Conservation (phyloP, 176 grass and related monocot species). For the Eragrostis curvula region DNA sequence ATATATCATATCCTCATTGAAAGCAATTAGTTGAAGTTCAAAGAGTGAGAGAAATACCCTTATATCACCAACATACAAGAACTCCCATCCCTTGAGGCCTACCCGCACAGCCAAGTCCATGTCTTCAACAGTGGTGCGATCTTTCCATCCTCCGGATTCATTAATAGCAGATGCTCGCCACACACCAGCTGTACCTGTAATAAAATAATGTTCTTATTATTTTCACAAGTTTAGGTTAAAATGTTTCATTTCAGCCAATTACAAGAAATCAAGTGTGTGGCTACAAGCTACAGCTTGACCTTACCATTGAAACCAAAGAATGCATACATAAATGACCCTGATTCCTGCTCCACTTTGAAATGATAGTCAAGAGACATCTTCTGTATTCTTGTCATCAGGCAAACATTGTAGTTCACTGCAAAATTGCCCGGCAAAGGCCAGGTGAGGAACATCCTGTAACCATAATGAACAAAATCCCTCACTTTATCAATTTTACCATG, state of each 20-base stretch:
- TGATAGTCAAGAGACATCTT: constrained; percentile 99
- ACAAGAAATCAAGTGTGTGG: constrained; percentile 22
- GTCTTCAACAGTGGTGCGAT: constrained; percentile 93
- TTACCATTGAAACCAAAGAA: constrained; percentile 98
- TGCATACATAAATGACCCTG: constrained; percentile 73
- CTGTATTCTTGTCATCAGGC: constrained; percentile 98
- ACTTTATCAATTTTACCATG: constrained; percentile 46
- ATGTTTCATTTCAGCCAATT: constrained; percentile 4
- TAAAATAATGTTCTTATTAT: not conserved
- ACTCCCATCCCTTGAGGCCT: constrained; percentile 84
- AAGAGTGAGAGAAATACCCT: constrained; percentile 59
- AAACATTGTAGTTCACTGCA: constrained; percentile 92
- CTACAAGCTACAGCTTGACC: not conserved
- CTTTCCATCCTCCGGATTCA: constrained; percentile 91
- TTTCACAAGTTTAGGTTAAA: not conserved
- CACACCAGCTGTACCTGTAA: constrained; percentile 89
- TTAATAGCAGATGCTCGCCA: constrained; percentile 94
- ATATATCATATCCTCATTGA: constrained; percentile 21
- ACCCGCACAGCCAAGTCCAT: constrained; percentile 94
- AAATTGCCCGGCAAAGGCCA: constrained; percentile 72
- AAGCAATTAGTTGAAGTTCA: not conserved
- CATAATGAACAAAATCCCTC: constrained; percentile 56
- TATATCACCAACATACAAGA: constrained; percentile 91
- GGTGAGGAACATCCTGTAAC: constrained; percentile 71
- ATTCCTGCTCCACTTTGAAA: constrained; percentile 97